phyloP scores from a whole-genome alignment of 176 grass and related monocot genomes.

The Hordeum marinum region DNA sequence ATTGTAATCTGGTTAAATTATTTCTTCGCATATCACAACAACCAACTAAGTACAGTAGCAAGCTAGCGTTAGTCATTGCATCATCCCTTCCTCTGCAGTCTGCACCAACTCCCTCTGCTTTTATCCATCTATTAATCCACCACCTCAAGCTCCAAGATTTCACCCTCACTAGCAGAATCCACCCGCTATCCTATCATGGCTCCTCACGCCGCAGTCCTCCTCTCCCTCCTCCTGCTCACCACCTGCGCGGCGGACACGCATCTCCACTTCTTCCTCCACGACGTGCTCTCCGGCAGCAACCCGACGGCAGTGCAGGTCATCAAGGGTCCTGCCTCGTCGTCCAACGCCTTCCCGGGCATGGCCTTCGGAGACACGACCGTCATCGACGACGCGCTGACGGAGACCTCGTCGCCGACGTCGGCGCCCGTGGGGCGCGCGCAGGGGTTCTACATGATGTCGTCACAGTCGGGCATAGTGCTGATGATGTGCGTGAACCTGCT shows the following conservation, averaged over 20 bases:
- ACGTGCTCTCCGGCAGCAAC: constrained; percentile 11
- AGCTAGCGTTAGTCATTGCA: neutral
- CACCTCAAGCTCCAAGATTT: neutral
- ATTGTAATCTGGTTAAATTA: too few species aligned
- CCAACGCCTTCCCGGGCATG: neutral
- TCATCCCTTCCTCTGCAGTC: neutral
- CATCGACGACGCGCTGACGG: constrained; percentile 37
- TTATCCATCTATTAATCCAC: neutral
- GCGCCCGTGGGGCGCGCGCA: constrained; percentile 29
- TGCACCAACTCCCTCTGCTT: neutral
- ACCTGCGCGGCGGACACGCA: constrained; percentile 7
- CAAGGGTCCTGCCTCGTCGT: neutral
- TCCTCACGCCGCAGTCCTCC: neutral
- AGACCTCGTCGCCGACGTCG: neutral
- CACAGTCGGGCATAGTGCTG: neutral
- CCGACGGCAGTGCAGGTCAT: constrained; percentile 17
- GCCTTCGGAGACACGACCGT: constrained; percentile 33
- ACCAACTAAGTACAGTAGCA: neutral
- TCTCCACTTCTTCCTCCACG: constrained; percentile 54
- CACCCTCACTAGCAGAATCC: neutral
- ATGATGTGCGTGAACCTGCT: constrained; percentile 34
- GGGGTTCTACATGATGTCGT: constrained; percentile 31
- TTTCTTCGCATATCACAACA: too few species aligned
- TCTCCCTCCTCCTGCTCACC: neutral
- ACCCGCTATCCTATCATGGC: neutral